Percentiles rank a stretch among this genome's conserved stretches.
These are phyloP conservation scores for Suillus paluster DNA, from an alignment of 768 basidiomycete species.

Conservation along the genomic window DNA sequence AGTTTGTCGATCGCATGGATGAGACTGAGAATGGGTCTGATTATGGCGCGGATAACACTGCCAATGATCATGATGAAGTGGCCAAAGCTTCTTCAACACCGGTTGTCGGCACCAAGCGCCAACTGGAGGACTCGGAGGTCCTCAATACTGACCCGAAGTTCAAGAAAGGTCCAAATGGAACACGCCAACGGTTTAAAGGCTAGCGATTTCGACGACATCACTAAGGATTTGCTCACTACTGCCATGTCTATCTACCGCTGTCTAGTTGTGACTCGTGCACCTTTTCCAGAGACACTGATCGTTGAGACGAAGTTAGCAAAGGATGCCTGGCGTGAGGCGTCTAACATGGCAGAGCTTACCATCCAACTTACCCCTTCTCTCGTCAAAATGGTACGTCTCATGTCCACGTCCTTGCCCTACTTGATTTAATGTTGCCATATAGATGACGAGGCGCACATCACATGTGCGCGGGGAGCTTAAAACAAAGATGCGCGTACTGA, in stretches of 20 bases:
- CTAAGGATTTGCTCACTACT: slow-evolving; percentile 20
- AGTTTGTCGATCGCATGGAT: no score
- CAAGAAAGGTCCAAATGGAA: no score
- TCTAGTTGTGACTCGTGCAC: slow-evolving; percentile 12
- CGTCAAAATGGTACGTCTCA: slow-evolving; percentile 4
- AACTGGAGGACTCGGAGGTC: no score
- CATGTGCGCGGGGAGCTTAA: slow-evolving; percentile 15
- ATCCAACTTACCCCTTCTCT: slow-evolving; percentile 7
- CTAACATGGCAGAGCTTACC: neutral
- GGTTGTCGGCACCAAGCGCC: no score
- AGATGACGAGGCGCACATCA: slow-evolving; percentile 7
- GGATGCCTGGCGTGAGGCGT: neutral
- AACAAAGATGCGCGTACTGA: slow-evolving; percentile 8
- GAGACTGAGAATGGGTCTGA: no score
- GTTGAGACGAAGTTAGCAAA: slow-evolving; percentile 6
- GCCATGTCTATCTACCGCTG: slow-evolving; percentile 15
- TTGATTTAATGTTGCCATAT: neutral
- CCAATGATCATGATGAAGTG: no score
- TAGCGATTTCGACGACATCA: slow-evolving; percentile 20
- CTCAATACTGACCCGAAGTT: no score
- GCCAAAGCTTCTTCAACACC: no score
- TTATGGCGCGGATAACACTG: no score
- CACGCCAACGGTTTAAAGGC: slow-evolving; percentile 10
- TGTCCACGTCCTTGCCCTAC: neutral
- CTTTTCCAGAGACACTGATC: slow-evolving; percentile 23